These are phyloP conservation scores for Phanerochaete sordida DNA, from an alignment of 768 basidiomycete species.

Conservation along the genomic window DNA sequence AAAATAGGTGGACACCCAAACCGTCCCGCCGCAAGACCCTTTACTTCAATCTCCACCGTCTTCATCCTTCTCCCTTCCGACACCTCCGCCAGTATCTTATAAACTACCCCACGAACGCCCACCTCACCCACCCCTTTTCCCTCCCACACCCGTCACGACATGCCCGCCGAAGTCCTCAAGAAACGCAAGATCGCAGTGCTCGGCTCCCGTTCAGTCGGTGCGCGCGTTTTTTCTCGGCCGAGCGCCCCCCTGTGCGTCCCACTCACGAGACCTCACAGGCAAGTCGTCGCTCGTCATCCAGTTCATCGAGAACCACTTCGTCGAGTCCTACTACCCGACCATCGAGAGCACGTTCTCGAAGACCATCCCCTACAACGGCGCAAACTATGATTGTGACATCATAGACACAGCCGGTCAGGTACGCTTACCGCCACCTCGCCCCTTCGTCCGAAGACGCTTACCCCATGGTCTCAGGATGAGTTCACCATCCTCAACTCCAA, in stretches of 20 bases:
- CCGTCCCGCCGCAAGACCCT: conserved; percentile 12
- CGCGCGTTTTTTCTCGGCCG: conserved; percentile 24
- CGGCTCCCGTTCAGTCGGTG: conserved; percentile 86
- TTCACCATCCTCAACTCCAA: conserved; percentile 91
- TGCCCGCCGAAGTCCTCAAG: conserved; percentile 47
- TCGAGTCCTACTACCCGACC: conserved; percentile 93
- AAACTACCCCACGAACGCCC: conserved; percentile 9
- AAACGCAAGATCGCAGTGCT: conserved; percentile 89
- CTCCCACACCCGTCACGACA: conserved; percentile 15
- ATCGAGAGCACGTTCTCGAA: conserved; percentile 89
- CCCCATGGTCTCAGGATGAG: conserved; percentile 64
- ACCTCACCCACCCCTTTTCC: conserved; percentile 5
- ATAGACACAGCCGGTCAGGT: conserved; percentile 98
- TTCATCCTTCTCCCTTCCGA: background rate
- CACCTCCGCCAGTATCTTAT: background rate
- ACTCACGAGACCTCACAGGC: conserved; percentile 44
- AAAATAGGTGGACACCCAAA: conserved; percentile 20
- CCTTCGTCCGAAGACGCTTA: background rate
- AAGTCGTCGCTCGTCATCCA: conserved; percentile 93
- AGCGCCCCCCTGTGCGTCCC: conserved; percentile 12
- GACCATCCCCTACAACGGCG: conserved; percentile 81
- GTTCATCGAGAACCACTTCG: conserved; percentile 90
- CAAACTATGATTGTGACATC: conserved; percentile 94
- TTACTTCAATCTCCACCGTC: conserved; percentile 11
- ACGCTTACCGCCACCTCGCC: conserved; percentile 19